These are phyloP conservation scores for Solanum etuberosum DNA, from an alignment of 257 asterid species.

Conservation along the genomic window DNA sequence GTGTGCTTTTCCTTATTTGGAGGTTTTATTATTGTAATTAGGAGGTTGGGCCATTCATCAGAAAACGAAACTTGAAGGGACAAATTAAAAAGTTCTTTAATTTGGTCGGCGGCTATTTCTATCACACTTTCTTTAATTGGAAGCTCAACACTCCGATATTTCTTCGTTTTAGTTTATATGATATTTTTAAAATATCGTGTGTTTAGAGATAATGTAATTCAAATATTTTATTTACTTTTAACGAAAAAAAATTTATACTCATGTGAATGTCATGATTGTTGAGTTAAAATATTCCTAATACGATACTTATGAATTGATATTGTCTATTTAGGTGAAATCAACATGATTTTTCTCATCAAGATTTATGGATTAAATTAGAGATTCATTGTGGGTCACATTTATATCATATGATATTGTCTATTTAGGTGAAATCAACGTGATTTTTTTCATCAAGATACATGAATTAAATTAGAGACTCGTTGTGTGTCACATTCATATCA, in stretches of 20 bases:
- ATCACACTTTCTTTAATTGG: not conserved
- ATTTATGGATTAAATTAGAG: not conserved
- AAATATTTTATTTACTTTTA: not conserved
- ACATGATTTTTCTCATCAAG: not conserved
- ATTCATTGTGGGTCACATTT: not conserved
- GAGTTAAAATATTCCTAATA: not conserved
- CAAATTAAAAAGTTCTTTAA: not conserved
- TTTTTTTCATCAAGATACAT: too few relatives aligned
- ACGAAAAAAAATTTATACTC: not conserved
- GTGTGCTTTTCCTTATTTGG: not conserved
- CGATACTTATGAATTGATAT: not conserved
- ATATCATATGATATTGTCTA: too few relatives aligned
- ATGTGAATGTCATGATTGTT: not conserved
- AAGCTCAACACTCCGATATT: not conserved
- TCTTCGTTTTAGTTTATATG: not conserved
- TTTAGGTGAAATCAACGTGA: too few relatives aligned
- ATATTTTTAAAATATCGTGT: not conserved
- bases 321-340: not conserved
- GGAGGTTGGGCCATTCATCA: constrained; percentile 22
- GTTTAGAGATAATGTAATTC: not conserved
- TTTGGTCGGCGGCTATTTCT: constrained; percentile 24
- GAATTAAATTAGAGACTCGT: too few relatives aligned
- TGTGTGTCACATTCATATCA: not conserved
- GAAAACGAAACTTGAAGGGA: constrained; percentile 2
- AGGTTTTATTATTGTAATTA: not conserved